A percentile compares a stretch with the other conserved stretches of the same genome.
phyloP scores from a whole-genome alignment of 495 filamentous ascomycete species.

The Penicillium angulare region DNA sequence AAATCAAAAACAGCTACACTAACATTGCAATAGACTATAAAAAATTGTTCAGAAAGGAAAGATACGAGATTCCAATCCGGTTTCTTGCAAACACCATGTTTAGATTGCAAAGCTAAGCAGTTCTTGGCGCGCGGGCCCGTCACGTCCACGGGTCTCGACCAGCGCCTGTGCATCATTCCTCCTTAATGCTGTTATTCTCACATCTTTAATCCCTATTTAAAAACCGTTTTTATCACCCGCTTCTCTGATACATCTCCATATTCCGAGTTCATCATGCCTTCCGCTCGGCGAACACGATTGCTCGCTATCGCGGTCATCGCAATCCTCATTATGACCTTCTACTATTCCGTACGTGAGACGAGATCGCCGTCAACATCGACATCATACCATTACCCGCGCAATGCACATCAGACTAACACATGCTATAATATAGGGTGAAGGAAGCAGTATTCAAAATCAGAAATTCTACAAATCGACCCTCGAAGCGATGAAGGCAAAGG shows the following conservation, averaged over 20 bases:
- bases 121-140: conserved; percentile 3
- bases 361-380: neutral
- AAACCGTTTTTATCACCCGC: no score
- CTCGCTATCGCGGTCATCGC: conserved; percentile 57
- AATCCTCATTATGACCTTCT: conserved; percentile 55
- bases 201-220: neutral
- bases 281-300: conserved; percentile 63
- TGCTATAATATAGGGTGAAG: conserved; percentile 34
- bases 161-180: no score
- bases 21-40: no score
- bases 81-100: no score
- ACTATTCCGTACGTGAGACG: conserved; percentile 52
- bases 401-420: conserved; percentile 1
- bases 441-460: conserved; percentile 43
- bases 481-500: conserved; percentile 45
- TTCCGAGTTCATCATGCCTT: conserved; percentile 57
- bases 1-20: no score
- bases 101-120: neutral
- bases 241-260: no score
- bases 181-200: no score
- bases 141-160: conserved; percentile 4
- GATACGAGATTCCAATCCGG: no score
- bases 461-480: conserved; percentile 51
- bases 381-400: neutral
- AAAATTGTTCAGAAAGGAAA: no score